Evolutionary conservation across 768 basidiomycete genomes (phyloP), one percentile per base, ranked within the genome.

Genomic region (Tephrocybe sp.): DNA sequence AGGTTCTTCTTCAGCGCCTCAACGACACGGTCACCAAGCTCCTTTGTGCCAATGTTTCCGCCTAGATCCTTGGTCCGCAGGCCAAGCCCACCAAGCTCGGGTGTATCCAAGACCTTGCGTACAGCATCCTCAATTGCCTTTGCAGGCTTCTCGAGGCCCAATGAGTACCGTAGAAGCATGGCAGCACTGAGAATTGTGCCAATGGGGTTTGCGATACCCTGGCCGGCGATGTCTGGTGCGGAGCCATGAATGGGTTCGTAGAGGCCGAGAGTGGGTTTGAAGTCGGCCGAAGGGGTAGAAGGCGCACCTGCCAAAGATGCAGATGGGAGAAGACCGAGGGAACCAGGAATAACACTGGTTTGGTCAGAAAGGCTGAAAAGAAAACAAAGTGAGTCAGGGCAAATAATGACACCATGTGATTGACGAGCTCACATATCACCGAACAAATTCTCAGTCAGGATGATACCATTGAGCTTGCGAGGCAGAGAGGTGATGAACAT

Each of bases 161-260:
- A 85, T 23, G 96, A 98, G 71, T 98, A 99, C 38, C 95, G 84
- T 45, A 97, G 77, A 54, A 97, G 85, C 85, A 97, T 84, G 12
- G 94, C 94, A 15, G 88, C 89, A 47, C 92, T 94, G 52, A 97
- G 87, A 66, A 97, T 96, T 14, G 94, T 95, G 46, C 94, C 94
- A 61, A 97, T 83, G 30, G 94, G 94, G 66, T 97, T 97, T 58
- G 94, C 94, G 61, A 95, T 92, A 15, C 90, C 89, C 67, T 90
- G 76, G 1, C 92, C 93, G n/a, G 94, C 91, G 55, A 97, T 97
- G 64, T 96, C 94, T 45, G 94, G 94, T 1, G 94, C 94, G 37
- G 92, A 93, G 45, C 92, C 92, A 63, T 96, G 93, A 58, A 97
- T 97, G 44, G 97, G 97, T 72, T 99, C 97, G 75, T 99, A 99